Percentiles rank a stretch among this genome's conserved stretches.
These are phyloP conservation scores for Ceratobasidium sp. DNA, from an alignment of 1,284 basidiomycete species.

Conservation along the genomic window DNA sequence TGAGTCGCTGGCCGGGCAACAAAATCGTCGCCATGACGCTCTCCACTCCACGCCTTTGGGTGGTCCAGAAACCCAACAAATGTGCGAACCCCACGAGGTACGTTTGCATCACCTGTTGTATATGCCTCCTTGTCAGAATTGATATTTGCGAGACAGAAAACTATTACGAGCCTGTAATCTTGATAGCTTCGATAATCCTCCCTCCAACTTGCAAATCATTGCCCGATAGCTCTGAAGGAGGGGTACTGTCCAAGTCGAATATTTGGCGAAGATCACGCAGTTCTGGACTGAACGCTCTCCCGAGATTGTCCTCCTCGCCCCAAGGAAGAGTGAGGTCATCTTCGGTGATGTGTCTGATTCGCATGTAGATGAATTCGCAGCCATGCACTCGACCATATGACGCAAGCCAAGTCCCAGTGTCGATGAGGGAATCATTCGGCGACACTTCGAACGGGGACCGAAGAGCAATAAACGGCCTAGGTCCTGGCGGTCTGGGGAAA, in stretches of 20 bases:
- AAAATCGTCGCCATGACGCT: slow-evolving; percentile 5
- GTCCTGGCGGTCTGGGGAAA: background rate
- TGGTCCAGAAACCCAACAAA: slow-evolving; percentile 31
- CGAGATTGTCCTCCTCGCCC: slow-evolving; percentile 20
- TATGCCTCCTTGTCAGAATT: background rate
- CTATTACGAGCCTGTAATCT: slow-evolving; percentile 20
- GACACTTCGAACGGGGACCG: slow-evolving; percentile 9
- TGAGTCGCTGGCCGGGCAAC: slow-evolving; percentile 12
- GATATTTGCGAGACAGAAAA: background rate
- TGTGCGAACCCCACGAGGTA: slow-evolving; percentile 23
- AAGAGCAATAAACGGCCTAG: slow-evolving; percentile 12
- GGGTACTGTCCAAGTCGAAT: background rate
- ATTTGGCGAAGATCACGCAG: background rate
- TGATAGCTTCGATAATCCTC: slow-evolving; percentile 28
- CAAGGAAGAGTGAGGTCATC: slow-evolving; percentile 7
- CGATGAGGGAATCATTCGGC: background rate
- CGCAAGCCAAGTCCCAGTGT: slow-evolving; percentile 14
- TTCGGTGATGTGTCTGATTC: slow-evolving; percentile 7
- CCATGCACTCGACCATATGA: slow-evolving; percentile 23
- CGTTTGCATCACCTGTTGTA: slow-evolving; percentile 17
- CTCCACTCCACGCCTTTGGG: slow-evolving; percentile 6
- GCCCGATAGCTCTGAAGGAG: background rate
- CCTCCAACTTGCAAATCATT: slow-evolving; percentile 16
- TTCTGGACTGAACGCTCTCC: slow-evolving; percentile 2
- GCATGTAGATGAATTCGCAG: slow-evolving; percentile 26